These are phyloP conservation scores for Podaxis sp. DNA, from an alignment of 768 basidiomycete genomes.

Conservation along the genomic window DNA sequence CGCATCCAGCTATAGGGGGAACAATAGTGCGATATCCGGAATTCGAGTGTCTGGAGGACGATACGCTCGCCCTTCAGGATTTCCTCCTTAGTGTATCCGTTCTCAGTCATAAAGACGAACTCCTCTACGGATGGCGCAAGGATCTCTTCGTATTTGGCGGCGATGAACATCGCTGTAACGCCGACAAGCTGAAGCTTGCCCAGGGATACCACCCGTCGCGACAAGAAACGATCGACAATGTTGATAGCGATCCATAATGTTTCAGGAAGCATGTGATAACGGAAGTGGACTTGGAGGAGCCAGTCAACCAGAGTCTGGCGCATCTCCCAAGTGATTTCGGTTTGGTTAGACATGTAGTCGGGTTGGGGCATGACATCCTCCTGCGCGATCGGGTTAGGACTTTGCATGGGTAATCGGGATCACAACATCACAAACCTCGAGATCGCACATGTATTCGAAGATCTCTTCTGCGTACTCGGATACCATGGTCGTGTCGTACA, in stretches of 20 bases:
- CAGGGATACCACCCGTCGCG: conserved; percentile 82
- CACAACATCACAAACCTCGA: conserved; percentile 63
- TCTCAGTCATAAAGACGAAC: conserved; percentile 98
- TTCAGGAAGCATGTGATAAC: conserved; percentile 99
- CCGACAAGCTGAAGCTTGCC: conserved; percentile 96
- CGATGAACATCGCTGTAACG: conserved; percentile 98
- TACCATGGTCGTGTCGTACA: conserved; percentile 91
- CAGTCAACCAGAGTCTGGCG: conserved; percentile 97
- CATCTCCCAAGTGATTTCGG: conserved; percentile 92
- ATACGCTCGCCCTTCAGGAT: conserved; percentile 98
- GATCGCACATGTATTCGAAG: conserved; percentile 91
- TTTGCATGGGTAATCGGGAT: background rate
- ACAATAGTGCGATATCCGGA: conserved; percentile 95
- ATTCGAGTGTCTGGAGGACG: conserved; percentile 92
- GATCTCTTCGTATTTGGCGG: conserved; percentile 99
- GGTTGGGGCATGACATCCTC: conserved; percentile 87
- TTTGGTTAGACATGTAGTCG: conserved; percentile 92
- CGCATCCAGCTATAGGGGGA: conserved; percentile 99
- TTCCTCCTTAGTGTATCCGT: conserved; percentile 91
- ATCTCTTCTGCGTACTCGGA: conserved; percentile 99
- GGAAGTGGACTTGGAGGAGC: conserved; percentile 95
- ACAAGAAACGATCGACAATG: conserved; percentile 91
- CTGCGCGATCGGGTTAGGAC: conserved; percentile 39
- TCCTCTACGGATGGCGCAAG: conserved; percentile 97
- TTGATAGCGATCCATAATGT: conserved; percentile 99